phyloP scores from a whole-genome alignment of 2,329 filamentous ascomycete species.

The Mycosphaerelloides madeirae region DNA sequence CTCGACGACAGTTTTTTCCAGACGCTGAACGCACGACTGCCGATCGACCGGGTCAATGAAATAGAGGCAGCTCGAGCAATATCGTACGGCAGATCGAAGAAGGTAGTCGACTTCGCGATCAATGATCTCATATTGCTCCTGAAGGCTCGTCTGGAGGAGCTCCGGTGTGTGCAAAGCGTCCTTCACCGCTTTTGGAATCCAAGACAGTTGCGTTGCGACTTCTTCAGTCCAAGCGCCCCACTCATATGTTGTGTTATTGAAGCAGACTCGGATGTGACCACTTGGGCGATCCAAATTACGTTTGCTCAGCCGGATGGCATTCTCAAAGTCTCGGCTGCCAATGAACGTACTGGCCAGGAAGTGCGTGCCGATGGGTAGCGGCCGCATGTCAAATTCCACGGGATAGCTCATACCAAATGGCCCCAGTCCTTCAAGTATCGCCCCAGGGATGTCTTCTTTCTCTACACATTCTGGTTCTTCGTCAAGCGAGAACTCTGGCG shows the following conservation, averaged over 20 bases:
- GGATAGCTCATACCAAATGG: conserved; percentile 49
- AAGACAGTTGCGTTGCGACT: conserved; percentile 45
- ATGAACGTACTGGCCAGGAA: conserved; percentile 55
- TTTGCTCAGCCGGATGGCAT: conserved; percentile 38
- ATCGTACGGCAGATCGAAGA: conserved; percentile 46
- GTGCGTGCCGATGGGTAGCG: conserved; percentile 49
- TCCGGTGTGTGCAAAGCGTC: conserved; percentile 16
- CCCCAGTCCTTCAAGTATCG: conserved; percentile 40
- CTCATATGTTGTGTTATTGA: conserved; percentile 30
- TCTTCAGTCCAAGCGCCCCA: conserved; percentile 56
- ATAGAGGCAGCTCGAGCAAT: conserved; percentile 45
- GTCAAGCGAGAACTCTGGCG: not conserved
- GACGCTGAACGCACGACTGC: conserved; percentile 39
- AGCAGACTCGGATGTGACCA: conserved; percentile 33
- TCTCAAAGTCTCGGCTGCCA: conserved; percentile 52
- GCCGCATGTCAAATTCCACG: conserved; percentile 49
- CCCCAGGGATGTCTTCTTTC: conserved; percentile 1
- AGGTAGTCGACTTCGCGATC: conserved; percentile 20
- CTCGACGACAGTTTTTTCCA: conserved; percentile 20
- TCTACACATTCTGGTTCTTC: not conserved
- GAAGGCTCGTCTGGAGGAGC: not conserved
- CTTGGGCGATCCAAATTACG: conserved; percentile 42
- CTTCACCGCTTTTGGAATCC: conserved; percentile 34
- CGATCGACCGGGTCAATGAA: conserved; percentile 55
- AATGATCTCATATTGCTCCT: not conserved